These are phyloP conservation scores for Linnemannia zychae DNA, from an alignment of 192 early-diverging fungal genomes.

Conservation along the genomic window DNA sequence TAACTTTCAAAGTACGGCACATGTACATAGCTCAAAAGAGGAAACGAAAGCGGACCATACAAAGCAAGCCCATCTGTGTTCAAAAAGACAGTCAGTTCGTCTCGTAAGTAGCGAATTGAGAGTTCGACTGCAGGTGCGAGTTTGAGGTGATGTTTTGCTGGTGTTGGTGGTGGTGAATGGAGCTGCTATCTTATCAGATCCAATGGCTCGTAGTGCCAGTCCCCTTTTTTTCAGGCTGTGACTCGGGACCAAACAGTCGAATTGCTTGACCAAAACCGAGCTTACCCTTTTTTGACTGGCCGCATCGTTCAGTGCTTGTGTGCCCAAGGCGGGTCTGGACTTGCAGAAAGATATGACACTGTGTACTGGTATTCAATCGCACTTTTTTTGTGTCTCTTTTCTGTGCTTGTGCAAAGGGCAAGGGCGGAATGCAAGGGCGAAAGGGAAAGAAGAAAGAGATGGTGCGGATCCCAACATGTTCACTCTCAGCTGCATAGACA, in stretches of 20 bases:
- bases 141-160: not conserved
- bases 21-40: not conserved
- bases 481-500: slow-evolving; percentile 6
- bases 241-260: slow-evolving; percentile 17
- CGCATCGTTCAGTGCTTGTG: not conserved
- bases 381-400: not conserved
- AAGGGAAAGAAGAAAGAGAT: not conserved
- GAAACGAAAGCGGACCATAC: slow-evolving; percentile 1
- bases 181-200: slow-evolving; percentile 42
- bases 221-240: slow-evolving; percentile 18
- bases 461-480: not conserved
- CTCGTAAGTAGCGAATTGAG: not conserved
- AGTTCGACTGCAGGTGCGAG: not conserved
- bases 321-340: not conserved
- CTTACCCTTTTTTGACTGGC: slow-evolving; percentile 2
- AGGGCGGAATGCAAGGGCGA: not conserved
- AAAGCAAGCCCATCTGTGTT: not conserved
- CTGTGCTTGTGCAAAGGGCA: not conserved
- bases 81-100: not conserved
- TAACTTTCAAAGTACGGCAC: slow-evolving; percentile 8
- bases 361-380: not conserved
- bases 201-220: not conserved
- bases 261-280: not conserved
- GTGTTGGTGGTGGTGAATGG: not conserved
- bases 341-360: not conserved